phyloP scores from a whole-genome alignment of 768 basidiomycete species.

The Leccinum disarticulatum region DNA sequence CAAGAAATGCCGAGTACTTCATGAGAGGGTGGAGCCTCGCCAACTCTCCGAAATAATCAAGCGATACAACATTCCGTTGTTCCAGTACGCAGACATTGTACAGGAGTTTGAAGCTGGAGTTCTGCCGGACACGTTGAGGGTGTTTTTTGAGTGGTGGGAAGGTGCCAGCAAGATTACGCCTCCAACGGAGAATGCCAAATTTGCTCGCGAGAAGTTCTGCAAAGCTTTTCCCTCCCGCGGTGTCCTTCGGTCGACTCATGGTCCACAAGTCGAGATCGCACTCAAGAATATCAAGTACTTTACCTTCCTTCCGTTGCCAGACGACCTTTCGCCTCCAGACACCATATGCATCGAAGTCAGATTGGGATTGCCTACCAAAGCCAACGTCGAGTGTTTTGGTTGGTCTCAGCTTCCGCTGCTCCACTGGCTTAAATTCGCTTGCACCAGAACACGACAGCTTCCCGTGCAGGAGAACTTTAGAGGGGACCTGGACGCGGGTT shows the following conservation, averaged over 20 bases:
- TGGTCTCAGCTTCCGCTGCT: conserved; percentile 73
- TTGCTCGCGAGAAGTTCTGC: conserved; percentile 6
- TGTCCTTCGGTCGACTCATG: conserved; percentile 1
- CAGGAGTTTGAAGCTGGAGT: conserved; percentile 13
- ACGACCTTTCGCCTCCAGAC: conserved; percentile 73
- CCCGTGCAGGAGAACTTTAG: neutral
- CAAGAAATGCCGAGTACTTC: conserved; percentile 5
- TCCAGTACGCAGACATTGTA: conserved; percentile 10
- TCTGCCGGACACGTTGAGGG: conserved; percentile 5
- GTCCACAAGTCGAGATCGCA: conserved; percentile 13
- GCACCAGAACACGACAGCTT: conserved; percentile 32
- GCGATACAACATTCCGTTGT: conserved; percentile 5
- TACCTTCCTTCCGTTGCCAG: conserved; percentile 55
- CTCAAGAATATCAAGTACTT: conserved; percentile 62
- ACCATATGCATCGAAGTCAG: conserved; percentile 69
- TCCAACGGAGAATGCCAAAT: neutral
- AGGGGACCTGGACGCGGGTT: conserved; percentile 40
- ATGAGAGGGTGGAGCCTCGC: neutral
- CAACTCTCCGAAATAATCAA: conserved; percentile 8
- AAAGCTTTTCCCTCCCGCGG: conserved; percentile 49
- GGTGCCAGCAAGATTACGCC: neutral
- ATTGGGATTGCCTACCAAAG: conserved; percentile 47
- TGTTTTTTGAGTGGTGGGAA: conserved; percentile 16
- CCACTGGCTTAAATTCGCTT: conserved; percentile 71
- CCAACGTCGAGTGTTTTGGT: conserved; percentile 48